Evolutionary conservation across 345 rosid species (phyloP).

Genomic region (Salix caprea): DNA sequence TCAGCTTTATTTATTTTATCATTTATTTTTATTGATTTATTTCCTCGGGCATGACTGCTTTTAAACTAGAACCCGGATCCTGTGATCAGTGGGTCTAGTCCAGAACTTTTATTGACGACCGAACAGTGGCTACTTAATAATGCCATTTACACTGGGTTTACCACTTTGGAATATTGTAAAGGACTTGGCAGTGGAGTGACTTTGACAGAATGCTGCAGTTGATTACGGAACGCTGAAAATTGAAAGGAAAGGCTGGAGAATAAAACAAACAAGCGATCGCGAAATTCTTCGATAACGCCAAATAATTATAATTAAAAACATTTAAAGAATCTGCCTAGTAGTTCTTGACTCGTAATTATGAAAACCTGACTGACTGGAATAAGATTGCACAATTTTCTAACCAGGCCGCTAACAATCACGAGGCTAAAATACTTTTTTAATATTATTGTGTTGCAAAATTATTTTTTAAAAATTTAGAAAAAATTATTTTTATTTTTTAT

Average conservation of each 20-base stretch:
- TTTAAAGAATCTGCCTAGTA: not conserved
- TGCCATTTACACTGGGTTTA: too few species aligned
- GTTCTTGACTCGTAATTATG: not conserved
- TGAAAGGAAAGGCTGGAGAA: not conserved
- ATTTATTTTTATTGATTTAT: too few species aligned
- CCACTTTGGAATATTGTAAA: not conserved
- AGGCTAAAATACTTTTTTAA: too few species aligned
- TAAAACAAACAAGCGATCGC: not conserved
- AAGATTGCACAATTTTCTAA: not conserved
- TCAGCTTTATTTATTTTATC: not conserved
- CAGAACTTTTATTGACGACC: too few species aligned
- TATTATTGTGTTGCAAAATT: too few species aligned
- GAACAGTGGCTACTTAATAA: too few species aligned
- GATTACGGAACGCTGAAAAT: not conserved
- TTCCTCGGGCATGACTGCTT: too few species aligned
- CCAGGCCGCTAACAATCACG: not conserved
- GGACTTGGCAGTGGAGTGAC: not conserved
- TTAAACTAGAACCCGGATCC: too few species aligned
- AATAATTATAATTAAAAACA: not conserved
- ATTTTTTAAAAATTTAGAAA: too few species aligned
- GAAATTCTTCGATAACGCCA: not conserved
- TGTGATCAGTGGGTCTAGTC: too few species aligned
- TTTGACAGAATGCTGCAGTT: not conserved
- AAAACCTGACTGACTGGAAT: not conserved
- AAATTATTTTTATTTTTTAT: too few species aligned